Conservation (phyloP, 1,284 basidiomycete genomes). For the Abortiporus biennis region DNA sequence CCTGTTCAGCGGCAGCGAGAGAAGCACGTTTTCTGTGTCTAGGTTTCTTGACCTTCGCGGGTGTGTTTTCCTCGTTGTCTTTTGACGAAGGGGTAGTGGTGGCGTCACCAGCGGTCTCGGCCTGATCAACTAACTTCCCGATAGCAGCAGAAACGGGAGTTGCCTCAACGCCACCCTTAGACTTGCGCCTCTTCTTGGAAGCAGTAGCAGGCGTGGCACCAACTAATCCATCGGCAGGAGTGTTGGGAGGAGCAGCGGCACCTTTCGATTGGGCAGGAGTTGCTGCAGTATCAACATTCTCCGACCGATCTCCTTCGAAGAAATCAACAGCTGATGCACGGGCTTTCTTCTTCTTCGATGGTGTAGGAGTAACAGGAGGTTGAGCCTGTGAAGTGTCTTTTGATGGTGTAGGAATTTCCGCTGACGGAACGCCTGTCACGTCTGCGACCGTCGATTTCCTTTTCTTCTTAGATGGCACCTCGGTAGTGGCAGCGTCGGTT, state of each 20-base stretch:
- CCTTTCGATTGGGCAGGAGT: slow-evolving; percentile 6
- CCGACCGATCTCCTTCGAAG: slow-evolving; percentile 17
- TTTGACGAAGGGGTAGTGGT: slow-evolving; percentile 5
- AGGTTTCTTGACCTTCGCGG: not conserved
- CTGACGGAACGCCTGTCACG: no score
- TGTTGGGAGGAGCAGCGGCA: slow-evolving; percentile 17
- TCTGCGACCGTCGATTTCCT: not conserved
- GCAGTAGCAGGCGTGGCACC: slow-evolving; percentile 10
- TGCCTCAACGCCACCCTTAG: slow-evolving; percentile 14
- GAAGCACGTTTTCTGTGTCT: not conserved
- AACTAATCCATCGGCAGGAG: slow-evolving; percentile 20
- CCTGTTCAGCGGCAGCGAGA: not conserved
- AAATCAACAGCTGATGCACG: slow-evolving; percentile 24
- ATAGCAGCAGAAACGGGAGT: slow-evolving; percentile 20
- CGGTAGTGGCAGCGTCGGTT: slow-evolving; percentile 4
- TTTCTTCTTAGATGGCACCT: slow-evolving; percentile 1
- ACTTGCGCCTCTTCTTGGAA: slow-evolving; percentile 16
- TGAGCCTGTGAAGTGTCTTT: slow-evolving; percentile 4
- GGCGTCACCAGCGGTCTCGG: slow-evolving; percentile 9
- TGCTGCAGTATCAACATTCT: not conserved
- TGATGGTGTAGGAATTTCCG: no score
- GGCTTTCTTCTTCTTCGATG: slow-evolving; percentile 15
- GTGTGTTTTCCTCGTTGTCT: slow-evolving; percentile 7
- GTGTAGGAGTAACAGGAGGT: slow-evolving; percentile 14
- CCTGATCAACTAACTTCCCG: slow-evolving; percentile 16